These are phyloP conservation scores for Dryadomyces sulphureus DNA, from an alignment of 2,329 filamentous ascomycete species.

Conservation along the genomic window DNA sequence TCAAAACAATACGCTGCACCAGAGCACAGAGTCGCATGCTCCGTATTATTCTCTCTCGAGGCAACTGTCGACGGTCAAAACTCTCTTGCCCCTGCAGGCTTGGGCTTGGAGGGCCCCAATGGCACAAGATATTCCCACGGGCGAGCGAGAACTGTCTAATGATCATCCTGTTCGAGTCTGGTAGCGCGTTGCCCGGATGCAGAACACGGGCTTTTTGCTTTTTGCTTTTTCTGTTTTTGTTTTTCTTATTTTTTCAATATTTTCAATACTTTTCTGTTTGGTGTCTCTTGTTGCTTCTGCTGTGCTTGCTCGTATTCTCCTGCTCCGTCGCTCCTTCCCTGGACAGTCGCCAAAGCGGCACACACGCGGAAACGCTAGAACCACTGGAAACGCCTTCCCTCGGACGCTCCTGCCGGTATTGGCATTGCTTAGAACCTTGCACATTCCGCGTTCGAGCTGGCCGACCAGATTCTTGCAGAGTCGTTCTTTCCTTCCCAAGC, in stretches of 20 bases:
- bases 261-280: neutral
- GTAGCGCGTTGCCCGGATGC: neutral
- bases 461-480: neutral
- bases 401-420: neutral
- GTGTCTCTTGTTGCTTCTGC: neutral
- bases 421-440: neutral
- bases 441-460: neutral
- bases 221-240: neutral
- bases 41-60: neutral
- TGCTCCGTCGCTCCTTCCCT: neutral
- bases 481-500: neutral
- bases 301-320: neutral
- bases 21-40: neutral
- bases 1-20: constrained; percentile 13
- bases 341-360: too few relatives aligned
- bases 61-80: neutral
- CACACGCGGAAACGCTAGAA: neutral
- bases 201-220: neutral
- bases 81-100: neutral
- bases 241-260: neutral
- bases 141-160: too few relatives aligned
- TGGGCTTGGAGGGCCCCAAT: neutral
- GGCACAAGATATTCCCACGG: neutral
- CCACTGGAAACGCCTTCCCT: neutral
- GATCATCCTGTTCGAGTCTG: too few relatives aligned